Conservation (phyloP, 2,329 filamentous ascomycete genomes). For the Lomentospora prolificans region DNA sequence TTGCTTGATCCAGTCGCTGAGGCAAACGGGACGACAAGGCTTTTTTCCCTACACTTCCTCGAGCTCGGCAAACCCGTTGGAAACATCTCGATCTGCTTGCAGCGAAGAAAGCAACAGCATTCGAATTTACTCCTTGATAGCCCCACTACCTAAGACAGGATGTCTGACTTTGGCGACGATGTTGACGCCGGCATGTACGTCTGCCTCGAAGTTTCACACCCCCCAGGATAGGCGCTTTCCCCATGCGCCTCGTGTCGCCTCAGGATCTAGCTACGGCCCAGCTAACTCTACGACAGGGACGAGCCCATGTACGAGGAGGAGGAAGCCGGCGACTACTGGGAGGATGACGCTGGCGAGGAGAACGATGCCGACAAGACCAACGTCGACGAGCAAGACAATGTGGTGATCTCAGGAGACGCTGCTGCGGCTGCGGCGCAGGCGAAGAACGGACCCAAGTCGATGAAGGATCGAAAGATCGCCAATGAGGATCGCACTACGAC, state of each 20-base stretch:
- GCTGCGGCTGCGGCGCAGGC: conserved; percentile 46
- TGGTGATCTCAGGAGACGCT: conserved; percentile 52
- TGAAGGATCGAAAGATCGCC: conserved; percentile 79
- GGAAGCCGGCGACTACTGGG: conserved; percentile 49
- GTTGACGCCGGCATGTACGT: conserved; percentile 50
- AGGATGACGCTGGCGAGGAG: conserved; percentile 43
- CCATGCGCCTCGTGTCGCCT: not conserved
- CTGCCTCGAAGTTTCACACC: not conserved
- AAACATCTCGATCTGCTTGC: not conserved
- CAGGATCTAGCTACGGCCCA: not conserved
- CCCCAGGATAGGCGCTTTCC: not conserved
- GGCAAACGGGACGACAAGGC: not conserved
- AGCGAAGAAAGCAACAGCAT: not conserved
- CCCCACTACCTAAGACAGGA: conserved; percentile 23
- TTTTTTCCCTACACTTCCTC: not conserved
- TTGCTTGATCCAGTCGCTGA: conserved; percentile 6
- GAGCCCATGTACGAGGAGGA: conserved; percentile 66
- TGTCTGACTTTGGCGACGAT: conserved; percentile 68
- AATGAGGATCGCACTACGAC: conserved; percentile 84
- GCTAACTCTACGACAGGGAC: conserved; percentile 37
- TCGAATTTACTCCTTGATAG: not conserved
- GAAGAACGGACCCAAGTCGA: conserved; percentile 43
- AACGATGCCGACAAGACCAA: conserved; percentile 40
- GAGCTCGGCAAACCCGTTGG: not conserved
- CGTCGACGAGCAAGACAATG: conserved; percentile 48